Evolutionary conservation across 2,329 filamentous ascomycete genomes (phyloP), one percentile per base, ranked within the genome.

Genomic region (Calonectria naviculata): DNA sequence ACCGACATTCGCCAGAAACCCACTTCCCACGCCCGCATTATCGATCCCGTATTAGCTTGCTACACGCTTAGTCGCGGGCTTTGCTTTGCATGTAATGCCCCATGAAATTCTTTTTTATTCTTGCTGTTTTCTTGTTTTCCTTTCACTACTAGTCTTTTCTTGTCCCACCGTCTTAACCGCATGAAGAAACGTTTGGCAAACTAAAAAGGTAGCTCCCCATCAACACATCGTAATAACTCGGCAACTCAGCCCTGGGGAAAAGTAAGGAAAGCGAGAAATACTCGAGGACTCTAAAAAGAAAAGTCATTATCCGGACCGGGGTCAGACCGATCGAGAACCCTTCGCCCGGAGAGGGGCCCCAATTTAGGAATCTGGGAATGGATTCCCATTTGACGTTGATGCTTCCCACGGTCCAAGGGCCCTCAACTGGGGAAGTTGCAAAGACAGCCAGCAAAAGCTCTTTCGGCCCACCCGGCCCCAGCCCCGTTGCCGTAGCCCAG

Each of bases 341-440:
- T 34, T 56, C 52, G 52, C 52, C 52, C 52, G 52, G 52, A 56
- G 52, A 36, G 29, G 29, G 36, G 26, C 52, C 56, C 67, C 68
- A 66, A 61, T 70, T 70, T 65, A 61, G 68, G 68, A 61, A 70
- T 47, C 34, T 65, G 68, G 68, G 68, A 46, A 66, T 66, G 36
- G 44, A 47, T 62, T 70, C 68, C 68, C 44, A 70, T 70, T 70
- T 62, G 68, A 54, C 56, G 34, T 58, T 26, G 5, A 21, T 31
- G 28, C n/a, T 29, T 24, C 29, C 47, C 58, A 34, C 34, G 17
- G 42, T 24, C 61, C 61, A 58, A 56, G 46, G 46, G 31, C 52
- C 63, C 34, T n/a, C 56, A 46, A 62, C 63, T 70, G 46, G 62
- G 68, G 68, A 70, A 70, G 68, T 61, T 63, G 62, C 36, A 34